Evolutionary conservation across 2,329 filamentous ascomycete species (phyloP), one percentile per base, ranked within the genome.

Genomic region (Cladorrhinum sp.): DNA sequence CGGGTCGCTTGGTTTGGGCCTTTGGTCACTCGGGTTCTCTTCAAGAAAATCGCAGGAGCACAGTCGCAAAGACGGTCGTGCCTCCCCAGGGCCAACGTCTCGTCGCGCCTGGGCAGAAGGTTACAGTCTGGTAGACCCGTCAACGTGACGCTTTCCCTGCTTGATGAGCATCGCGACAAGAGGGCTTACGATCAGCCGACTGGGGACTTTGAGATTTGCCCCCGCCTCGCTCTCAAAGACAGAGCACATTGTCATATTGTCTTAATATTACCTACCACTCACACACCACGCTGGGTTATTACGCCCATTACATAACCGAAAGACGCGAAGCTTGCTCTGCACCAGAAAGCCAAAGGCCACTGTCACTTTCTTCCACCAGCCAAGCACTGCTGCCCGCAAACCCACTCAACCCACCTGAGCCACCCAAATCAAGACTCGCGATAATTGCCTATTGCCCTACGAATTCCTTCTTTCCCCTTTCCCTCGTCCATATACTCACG

Each of bases 41-140:
- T 24, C 21, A 51, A 51, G 12, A 46, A 46, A n/a, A 46, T 20
- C 18, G 18, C 42, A 46, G 42, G 49, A 51, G 49, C 24, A 26
- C 49, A 51, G 49, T 55, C 53, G 39, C 50, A 54, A 30, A 51
- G 39, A 51, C 55, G 60, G 60, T 54, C 62, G 57, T 62, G 46
- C 52, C 60, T 62, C 55, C 57, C 58, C 49, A 56, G 48, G 60
- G 60, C 63, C 55, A 61, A 58, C 60, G 58, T 57, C 49, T 48
- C 52, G 60, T 46, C 46, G 55, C 28, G 42, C 42, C 42, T 21
- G 42, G 42, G 42, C 42, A 46, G 18, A 18, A 18, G 16, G 42
- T 16, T 46, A 16, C 42, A 30, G 33, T 21, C 50, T 55, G 49
- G 28, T 39, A 55, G 55, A 48, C n/a, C 33, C 42, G n/a, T 20